phyloP scores from a whole-genome alignment of 805 yeast genomes.

The Kodamaea kaohsiungensis region DNA sequence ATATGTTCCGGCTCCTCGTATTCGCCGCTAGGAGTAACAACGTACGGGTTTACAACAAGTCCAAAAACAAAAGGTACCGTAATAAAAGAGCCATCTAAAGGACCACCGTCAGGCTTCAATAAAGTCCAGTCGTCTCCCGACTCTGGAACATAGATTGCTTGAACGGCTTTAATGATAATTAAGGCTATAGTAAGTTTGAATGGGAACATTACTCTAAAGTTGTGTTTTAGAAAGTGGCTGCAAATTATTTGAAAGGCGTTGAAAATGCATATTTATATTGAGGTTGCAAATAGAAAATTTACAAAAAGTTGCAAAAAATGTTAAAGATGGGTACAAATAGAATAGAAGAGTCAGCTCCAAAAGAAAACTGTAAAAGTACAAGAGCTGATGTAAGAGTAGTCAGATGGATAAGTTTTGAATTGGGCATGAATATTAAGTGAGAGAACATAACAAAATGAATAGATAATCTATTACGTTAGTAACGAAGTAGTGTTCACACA shows the following conservation, averaged over 20 bases:
- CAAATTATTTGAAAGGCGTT: not conserved
- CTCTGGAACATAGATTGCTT: constrained; percentile 24
- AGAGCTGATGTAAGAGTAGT: too few relatives aligned
- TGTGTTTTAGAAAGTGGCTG: not conserved
- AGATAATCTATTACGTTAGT: too few relatives aligned
- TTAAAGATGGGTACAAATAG: not conserved
- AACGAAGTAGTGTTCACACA: too few relatives aligned
- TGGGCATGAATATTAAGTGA: too few relatives aligned
- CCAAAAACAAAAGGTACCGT: constrained; percentile 39
- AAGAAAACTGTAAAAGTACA: too few relatives aligned
- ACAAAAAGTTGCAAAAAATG: constrained; percentile 1
- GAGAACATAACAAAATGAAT: too few relatives aligned
- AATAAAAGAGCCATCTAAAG: constrained; percentile 19
- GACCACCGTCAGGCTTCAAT: constrained; percentile 24
- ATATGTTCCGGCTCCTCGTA: constrained; percentile 19
- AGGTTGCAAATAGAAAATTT: not conserved
- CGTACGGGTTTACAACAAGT: constrained; percentile 31
- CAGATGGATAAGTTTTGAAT: too few relatives aligned
- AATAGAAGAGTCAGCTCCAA: not conserved
- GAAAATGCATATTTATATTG: not conserved
- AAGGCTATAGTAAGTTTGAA: constrained; percentile 1
- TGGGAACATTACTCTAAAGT: not conserved
- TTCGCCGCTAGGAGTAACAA: constrained; percentile 20
- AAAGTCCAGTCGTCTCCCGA: constrained; percentile 38
- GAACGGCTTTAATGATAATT: constrained; percentile 11